Base-by-base conservation (phyloP, 2,329 filamentous ascomycete species). In the Xylaria hypoxylon region DNA sequence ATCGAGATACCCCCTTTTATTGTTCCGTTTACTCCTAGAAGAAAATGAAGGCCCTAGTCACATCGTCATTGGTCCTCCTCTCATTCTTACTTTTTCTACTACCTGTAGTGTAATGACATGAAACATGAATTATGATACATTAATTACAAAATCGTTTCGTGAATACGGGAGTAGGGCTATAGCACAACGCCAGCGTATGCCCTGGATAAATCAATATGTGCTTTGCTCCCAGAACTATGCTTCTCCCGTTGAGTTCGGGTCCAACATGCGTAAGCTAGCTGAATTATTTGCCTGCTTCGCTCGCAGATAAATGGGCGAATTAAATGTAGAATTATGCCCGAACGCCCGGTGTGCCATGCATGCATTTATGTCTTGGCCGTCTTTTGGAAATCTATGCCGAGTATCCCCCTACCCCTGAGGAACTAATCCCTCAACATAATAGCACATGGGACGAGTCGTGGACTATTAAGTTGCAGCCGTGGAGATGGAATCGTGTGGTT, bases 71-170 rank as follows among this genome's bases (percentile, higher is more conserved):
- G 24, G 53, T 44, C 28, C 38, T 62, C 11, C 62, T 45, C 35
- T 40, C 35, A 19, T 52, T 65, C 22, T 50, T 57, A 63, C 67
- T 53, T 47, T 48, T 53, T 48, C 45, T 60, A 52, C 38, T 62
- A 52, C 65, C 44, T 69, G 48, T 71, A 73, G 64, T 68, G 47
- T 65, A 67, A 70, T 51, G 67, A 67, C 55, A 67, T 64, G 61
- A 74, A 72, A 66, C 56, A 74, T 66, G 69, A 68, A 72, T 75
- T 74, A 77, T 76, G 71, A 73, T 75, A 75, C 71, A 75, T 70
- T 65, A 52, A 75, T 76, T 72, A 75, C 66, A 73, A 71, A 48
- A 26, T 55, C 65, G 48, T 71, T 68, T 50, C 40, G 11, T 50
- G 28, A 48, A 58, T 28, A 55, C 22, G 58, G 24, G 28, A 40